These are phyloP conservation scores for Calonectria multiphialidica DNA, from an alignment of 2,329 filamentous ascomycete genomes.

Conservation along the genomic window DNA sequence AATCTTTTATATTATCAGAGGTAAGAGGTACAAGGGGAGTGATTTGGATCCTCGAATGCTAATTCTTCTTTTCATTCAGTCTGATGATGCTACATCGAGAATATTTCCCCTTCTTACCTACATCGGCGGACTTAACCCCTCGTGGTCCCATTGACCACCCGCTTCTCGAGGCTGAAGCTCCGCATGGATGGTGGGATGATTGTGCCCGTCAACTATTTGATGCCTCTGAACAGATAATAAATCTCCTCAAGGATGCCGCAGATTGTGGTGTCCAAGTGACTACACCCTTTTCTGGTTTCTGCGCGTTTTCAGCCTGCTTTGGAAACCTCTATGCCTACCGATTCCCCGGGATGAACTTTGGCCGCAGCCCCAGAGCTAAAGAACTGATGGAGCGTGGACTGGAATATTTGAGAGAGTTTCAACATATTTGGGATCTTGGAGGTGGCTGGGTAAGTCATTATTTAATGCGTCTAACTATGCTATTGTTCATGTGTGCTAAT, in stretches of 20 bases:
- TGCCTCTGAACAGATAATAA: slow-evolving; percentile 50
- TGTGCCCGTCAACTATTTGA: slow-evolving; percentile 51
- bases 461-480: accelerated
- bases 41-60: accelerated
- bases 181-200: slow-evolving; percentile 54
- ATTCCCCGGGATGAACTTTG: slow-evolving; percentile 56
- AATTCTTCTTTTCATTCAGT: slow-evolving; percentile 37
- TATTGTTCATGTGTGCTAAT: neutral
- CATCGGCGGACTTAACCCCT: slow-evolving; percentile 45
- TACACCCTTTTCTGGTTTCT: slow-evolving; percentile 60
- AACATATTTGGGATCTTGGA: slow-evolving; percentile 37
- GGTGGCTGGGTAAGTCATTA: slow-evolving; percentile 34
- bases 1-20: slow-evolving; percentile 59
- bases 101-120: slow-evolving; percentile 58
- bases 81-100: slow-evolving; percentile 57
- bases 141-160: slow-evolving; percentile 55
- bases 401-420: slow-evolving; percentile 39
- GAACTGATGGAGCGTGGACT: slow-evolving; percentile 36
- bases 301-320: slow-evolving; percentile 57
- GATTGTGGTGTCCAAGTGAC: slow-evolving; percentile 51
- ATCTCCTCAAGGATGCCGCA: slow-evolving; percentile 51
- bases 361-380: slow-evolving; percentile 27
- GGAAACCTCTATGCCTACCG: slow-evolving; percentile 54
- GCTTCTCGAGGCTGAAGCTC: slow-evolving; percentile 51
- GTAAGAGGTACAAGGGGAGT: slow-evolving; percentile 36